Conservation (phyloP, 768 basidiomycete genomes). For the Amanita inopinata region DNA sequence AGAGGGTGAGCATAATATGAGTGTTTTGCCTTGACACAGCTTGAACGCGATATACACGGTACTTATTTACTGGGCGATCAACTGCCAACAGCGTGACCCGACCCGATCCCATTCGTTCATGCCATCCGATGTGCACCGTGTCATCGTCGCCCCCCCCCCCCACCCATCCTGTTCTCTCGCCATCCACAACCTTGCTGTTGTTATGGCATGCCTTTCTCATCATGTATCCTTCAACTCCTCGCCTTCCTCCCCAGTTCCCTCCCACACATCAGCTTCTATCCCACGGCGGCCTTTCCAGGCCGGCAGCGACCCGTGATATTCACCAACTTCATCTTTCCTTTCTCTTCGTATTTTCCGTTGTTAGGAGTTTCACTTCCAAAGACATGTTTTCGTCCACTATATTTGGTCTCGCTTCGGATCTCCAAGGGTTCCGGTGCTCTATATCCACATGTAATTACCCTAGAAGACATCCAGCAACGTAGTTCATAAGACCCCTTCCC, state of each 20-base stretch:
- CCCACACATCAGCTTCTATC: not conserved
- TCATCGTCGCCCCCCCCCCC: not conserved
- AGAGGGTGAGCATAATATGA: slow-evolving; percentile 13
- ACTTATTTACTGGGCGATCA: slow-evolving; percentile 9
- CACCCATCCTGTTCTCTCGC: not conserved
- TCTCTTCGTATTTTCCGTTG: too few species aligned
- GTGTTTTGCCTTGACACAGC: slow-evolving; percentile 12
- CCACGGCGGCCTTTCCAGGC: slow-evolving; percentile 5
- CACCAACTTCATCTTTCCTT: too few species aligned
- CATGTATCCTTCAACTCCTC: not conserved
- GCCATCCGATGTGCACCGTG: not conserved
- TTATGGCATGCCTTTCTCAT: not conserved
- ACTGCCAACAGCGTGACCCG: not conserved
- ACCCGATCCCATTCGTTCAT: slow-evolving; percentile 3
- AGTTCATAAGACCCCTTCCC: too few species aligned
- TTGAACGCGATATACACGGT: slow-evolving; percentile 11
- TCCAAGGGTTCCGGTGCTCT: too few species aligned
- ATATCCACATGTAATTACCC: too few species aligned
- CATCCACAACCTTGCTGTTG: not conserved
- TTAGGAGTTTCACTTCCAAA: too few species aligned
- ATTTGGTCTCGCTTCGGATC: too few species aligned
- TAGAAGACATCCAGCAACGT: too few species aligned
- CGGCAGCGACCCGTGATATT: slow-evolving; percentile 9
- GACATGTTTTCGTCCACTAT: too few species aligned
- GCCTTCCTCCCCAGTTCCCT: not conserved